Evolutionary conservation across 1,284 basidiomycete species (phyloP).

Genomic region (Pholiota adiposa): DNA sequence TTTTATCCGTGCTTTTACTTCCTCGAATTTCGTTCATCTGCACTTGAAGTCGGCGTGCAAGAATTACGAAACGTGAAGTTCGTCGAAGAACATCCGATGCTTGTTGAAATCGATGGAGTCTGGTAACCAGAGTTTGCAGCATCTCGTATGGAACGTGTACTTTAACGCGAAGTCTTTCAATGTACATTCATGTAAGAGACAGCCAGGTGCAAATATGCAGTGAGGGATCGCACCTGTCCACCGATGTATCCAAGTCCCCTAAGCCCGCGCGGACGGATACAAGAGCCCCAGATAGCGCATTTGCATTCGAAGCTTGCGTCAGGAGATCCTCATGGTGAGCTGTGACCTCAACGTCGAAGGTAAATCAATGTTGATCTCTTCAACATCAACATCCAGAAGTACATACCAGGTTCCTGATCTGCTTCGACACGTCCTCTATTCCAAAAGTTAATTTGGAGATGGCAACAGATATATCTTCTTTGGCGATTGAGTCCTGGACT

Average conservation of each 20-base stretch:
- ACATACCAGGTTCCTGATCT: conserved; percentile 82
- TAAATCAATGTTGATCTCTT: conserved; percentile 10
- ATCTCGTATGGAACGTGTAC: conserved; percentile 82
- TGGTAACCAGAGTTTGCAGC: conserved; percentile 69
- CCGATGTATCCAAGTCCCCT: conserved; percentile 66
- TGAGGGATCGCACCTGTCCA: conserved; percentile 66
- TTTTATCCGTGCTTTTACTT: conserved; percentile 25
- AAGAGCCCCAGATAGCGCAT: conserved; percentile 66
- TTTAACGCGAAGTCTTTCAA: conserved; percentile 74
- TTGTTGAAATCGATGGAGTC: conserved; percentile 78
- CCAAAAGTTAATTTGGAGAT: conserved; percentile 83
- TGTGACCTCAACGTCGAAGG: conserved; percentile 52
- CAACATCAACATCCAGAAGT: neutral
- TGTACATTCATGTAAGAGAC: neutral
- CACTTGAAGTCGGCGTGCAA: conserved; percentile 77
- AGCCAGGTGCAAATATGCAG: conserved; percentile 6
- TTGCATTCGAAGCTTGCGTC: conserved; percentile 71
- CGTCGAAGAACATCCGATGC: conserved; percentile 84
- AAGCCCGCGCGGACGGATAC: conserved; percentile 66
- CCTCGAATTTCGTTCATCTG: conserved; percentile 75
- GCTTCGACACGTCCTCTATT: conserved; percentile 88
- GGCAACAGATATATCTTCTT: conserved; percentile 86
- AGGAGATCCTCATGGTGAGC: conserved; percentile 76
- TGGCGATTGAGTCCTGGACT: conserved; percentile 59
- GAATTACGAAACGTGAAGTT: conserved; percentile 80